Evolutionary conservation across 2,329 filamentous ascomycete genomes (phyloP).

Genomic region (Ambrosiella xylebori): DNA sequence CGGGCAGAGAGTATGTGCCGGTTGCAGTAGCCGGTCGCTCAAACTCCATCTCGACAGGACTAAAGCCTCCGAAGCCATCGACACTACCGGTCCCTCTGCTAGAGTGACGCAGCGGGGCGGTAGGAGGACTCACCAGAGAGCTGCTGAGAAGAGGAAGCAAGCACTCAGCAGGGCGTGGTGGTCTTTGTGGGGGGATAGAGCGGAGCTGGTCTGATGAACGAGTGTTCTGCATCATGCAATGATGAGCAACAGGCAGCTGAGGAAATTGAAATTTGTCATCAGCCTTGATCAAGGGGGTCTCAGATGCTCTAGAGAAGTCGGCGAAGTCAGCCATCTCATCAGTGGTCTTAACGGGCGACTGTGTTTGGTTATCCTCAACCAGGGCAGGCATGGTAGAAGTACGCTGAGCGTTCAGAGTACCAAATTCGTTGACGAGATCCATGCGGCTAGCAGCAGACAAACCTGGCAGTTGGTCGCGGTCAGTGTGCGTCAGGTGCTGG

Average conservation of each 20-base stretch:
- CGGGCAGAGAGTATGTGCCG: constrained; percentile 28
- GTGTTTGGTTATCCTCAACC: constrained; percentile 10
- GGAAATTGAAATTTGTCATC: not conserved
- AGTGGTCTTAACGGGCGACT: constrained; percentile 14
- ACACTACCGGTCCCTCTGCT: constrained; percentile 34
- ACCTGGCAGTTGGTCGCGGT: constrained; percentile 29
- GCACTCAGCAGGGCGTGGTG: constrained; percentile 25
- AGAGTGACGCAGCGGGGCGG: constrained; percentile 35
- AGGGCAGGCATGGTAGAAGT: constrained; percentile 9
- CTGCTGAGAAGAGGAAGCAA: constrained; percentile 10
- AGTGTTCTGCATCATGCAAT: constrained; percentile 25
- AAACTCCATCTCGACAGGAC: constrained; percentile 21
- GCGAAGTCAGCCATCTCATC: constrained; percentile 11
- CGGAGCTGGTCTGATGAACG: constrained; percentile 34
- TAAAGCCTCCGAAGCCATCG: constrained; percentile 19
- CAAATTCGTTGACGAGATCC: constrained; percentile 27
- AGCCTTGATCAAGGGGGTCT: constrained; percentile 10
- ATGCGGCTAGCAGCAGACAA: constrained; percentile 24
- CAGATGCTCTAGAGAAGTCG: constrained; percentile 11
- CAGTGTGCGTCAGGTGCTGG: constrained; percentile 44
- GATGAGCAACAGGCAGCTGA: constrained; percentile 17
- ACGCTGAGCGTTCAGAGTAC: constrained; percentile 8
- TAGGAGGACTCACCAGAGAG: constrained; percentile 20
- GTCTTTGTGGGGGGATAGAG: constrained; percentile 29
- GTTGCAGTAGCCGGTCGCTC: constrained; percentile 29